Conservation (phyloP, 1,139 yeast species). For the Saccharomyces hybrid region DNA sequence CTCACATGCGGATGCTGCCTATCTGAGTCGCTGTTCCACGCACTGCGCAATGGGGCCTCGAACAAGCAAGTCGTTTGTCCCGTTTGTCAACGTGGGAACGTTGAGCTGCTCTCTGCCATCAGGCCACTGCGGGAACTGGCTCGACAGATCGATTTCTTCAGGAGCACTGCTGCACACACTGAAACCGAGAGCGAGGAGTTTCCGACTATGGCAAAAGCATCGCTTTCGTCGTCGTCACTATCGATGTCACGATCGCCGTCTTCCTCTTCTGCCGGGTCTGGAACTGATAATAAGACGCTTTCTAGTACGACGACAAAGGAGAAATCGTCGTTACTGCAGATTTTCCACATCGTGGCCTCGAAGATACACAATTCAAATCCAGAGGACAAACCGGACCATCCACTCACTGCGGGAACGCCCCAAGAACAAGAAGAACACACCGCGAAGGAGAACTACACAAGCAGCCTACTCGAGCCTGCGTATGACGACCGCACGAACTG, state of each 20-base stretch:
- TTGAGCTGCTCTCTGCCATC: slow-evolving; percentile 20
- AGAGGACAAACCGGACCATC: background rate
- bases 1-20: slow-evolving; percentile 68
- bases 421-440: slow-evolving; percentile 3
- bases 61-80: slow-evolving; percentile 38
- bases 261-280: background rate
- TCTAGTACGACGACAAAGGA: background rate
- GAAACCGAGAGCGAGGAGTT: background rate
- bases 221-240: background rate
- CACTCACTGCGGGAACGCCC: slow-evolving; percentile 5
- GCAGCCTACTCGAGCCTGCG: background rate
- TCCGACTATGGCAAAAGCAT: background rate
- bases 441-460: background rate
- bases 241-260: background rate
- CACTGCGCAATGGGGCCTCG: slow-evolving; percentile 3
- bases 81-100: slow-evolving; percentile 37
- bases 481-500: slow-evolving; percentile 2
- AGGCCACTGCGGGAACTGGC: background rate
- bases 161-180: background rate
- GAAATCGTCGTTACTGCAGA: background rate
- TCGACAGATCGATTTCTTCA: background rate
- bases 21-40: slow-evolving; percentile 39
- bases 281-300: background rate
- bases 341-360: background rate
- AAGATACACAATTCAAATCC: background rate